Base-by-base conservation (phyloP, 768 basidiomycete species). In the Auricularia auricula-judae region DNA sequence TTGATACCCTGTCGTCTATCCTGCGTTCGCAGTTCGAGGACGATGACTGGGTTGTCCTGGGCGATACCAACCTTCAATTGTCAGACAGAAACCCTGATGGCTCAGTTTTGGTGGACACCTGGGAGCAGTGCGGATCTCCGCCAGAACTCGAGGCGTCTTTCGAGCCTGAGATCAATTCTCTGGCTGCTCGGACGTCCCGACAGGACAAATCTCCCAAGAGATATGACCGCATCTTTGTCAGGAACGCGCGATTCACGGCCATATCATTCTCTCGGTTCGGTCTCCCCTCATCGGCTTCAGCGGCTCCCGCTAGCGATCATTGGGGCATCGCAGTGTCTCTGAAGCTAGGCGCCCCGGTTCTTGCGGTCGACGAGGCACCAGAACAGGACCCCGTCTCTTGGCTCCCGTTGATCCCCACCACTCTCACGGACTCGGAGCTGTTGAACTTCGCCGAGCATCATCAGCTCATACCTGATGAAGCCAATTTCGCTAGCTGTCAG, bases 141-240 rank as follows among this genome's bases (percentile, higher is more conserved):
- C 63, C 65, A 11, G 68, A 70, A 35, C 51, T 39, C 10, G 67
- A 54, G 7, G 51, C 65, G 34, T 68, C 70, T 4, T 71, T 62
- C 56, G 68, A 71, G 36, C 70, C 70, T 34, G 36, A 29, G 4
- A 36, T 47, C 14, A 71, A 71, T 61, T 16, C 39, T 11, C 61
- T 71, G 2, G 70, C 70, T 34, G 63, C 68, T 39, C 42, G 62
- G 36, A 71, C 70, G 8, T 58, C 66, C 7, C 42, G 64, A n/a
- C 63, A 67, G 58, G 62, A 64, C 36, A 18, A 43, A 18, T 61
- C 63, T 29, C 63, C 68, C 11, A 68, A 71, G 62, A 54, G 70
- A 23, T 70, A 70, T 43, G 70, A 71, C 63, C 65, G 70, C 23
- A 47, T 71, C 3, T 71, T 64, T 39, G 21, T 69, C 36, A 65